phyloP scores from a whole-genome alignment of 2,329 filamentous ascomycete species.

The Elsinoe perseae region DNA sequence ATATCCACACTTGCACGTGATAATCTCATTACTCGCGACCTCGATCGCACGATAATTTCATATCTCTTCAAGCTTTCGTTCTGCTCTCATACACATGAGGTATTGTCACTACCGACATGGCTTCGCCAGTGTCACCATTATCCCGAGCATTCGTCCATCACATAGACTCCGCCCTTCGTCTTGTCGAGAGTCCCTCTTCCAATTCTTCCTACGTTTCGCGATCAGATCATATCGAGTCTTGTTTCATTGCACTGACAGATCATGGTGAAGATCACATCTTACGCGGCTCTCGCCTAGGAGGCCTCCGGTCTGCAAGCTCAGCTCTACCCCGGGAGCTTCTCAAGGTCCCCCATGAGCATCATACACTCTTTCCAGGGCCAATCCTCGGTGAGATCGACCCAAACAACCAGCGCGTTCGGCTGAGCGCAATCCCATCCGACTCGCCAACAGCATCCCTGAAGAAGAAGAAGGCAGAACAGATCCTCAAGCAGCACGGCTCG shows the following conservation, averaged over 20 bases:
- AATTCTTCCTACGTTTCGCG: slow-evolving; percentile 7
- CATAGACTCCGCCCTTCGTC: slow-evolving; percentile 19
- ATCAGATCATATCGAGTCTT: neutral
- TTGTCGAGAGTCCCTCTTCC: slow-evolving; percentile 22
- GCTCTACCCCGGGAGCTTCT: slow-evolving; percentile 26
- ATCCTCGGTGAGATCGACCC: slow-evolving; percentile 30
- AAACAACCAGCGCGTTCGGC: slow-evolving; percentile 27
- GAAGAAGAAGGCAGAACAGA: slow-evolving; percentile 41
- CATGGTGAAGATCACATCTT: slow-evolving; percentile 30
- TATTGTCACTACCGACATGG: neutral
- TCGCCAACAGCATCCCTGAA: slow-evolving; percentile 46
- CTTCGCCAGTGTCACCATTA: slow-evolving; percentile 6
- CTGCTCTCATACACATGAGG: slow-evolving; percentile 1
- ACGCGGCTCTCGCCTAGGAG: slow-evolving; percentile 31
- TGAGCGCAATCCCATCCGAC: slow-evolving; percentile 25
- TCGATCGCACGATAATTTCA: neutral
- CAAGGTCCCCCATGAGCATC: slow-evolving; percentile 23
- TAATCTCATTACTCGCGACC: neutral
- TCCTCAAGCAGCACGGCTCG: slow-evolving; percentile 46
- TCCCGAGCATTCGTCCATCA: slow-evolving; percentile 16
- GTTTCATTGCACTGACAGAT: slow-evolving; percentile 21
- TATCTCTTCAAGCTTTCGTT: neutral
- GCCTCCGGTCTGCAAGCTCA: slow-evolving; percentile 30
- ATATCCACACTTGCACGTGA: neutral
- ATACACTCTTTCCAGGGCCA: slow-evolving; percentile 17